Conservation (phyloP, 139 green algal species). For the Raphidocelis subcapitata region DNA sequence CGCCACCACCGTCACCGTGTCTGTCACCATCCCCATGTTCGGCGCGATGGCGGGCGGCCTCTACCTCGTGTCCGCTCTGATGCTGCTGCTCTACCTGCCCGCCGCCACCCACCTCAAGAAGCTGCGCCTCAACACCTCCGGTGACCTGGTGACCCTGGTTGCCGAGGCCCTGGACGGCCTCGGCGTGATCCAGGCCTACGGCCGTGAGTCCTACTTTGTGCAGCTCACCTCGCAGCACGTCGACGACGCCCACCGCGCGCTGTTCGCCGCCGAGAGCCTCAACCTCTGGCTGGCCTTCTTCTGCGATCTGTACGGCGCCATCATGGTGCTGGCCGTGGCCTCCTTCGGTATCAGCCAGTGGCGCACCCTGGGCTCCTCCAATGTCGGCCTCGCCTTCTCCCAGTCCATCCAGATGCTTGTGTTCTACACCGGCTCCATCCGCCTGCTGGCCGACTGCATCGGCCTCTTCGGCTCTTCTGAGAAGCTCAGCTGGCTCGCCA, state of each 20-base stretch:
- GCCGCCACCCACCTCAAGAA: constrained; percentile 61
- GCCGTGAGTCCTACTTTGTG: constrained; percentile 48
- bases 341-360: constrained; percentile 43
- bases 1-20: constrained; percentile 62
- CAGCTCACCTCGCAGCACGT: constrained; percentile 34
- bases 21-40: constrained; percentile 58
- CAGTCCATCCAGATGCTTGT: constrained; percentile 57
- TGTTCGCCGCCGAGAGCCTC: constrained; percentile 57
- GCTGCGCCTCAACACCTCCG: constrained; percentile 34
- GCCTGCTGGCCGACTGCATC: constrained; percentile 41
- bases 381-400: constrained; percentile 63
- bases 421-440: constrained; percentile 54
- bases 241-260: constrained; percentile 40
- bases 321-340: constrained; percentile 47
- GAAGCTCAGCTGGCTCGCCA: constrained; percentile 53
- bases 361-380: constrained; percentile 39
- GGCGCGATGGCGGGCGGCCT: constrained; percentile 47
- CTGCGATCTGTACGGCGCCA: constrained; percentile 50
- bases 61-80: constrained; percentile 46
- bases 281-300: constrained; percentile 68
- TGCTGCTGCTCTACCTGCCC: constrained; percentile 58
- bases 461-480: constrained; percentile 37
- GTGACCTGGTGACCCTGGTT: constrained; percentile 54
- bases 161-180: constrained; percentile 63
- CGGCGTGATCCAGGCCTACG: constrained; percentile 50